phyloP scores from a whole-genome alignment of 352 stramenopile genomes.

The Pythium sp. region DNA sequence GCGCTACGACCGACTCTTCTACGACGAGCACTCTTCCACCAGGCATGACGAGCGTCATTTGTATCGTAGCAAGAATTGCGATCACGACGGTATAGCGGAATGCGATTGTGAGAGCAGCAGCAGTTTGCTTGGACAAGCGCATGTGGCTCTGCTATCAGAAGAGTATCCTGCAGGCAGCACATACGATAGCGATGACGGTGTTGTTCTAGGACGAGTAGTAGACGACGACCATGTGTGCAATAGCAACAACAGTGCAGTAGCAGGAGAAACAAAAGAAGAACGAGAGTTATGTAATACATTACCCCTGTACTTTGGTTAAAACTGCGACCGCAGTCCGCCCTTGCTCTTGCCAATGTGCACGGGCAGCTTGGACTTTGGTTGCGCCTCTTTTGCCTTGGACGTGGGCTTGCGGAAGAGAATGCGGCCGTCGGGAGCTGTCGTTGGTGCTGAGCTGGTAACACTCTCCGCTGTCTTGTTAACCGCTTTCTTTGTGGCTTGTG shows the following conservation, averaged over 20 bases:
- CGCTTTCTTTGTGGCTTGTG: slow-evolving; percentile 16
- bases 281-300: slow-evolving; percentile 5
- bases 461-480: neutral
- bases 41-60: neutral
- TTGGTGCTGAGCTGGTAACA: slow-evolving; percentile 15
- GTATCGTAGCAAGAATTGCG: neutral
- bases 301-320: slow-evolving; percentile 23
- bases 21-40: slow-evolving; percentile 3
- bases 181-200: neutral
- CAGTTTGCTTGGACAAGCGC: neutral
- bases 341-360: slow-evolving; percentile 85
- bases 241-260: neutral
- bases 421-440: slow-evolving; percentile 36
- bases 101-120: neutral
- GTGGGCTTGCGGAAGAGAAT: slow-evolving; percentile 76
- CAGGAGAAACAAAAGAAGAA: neutral
- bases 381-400: slow-evolving; percentile 20
- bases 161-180: neutral
- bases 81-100: neutral
- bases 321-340: slow-evolving; percentile 72
- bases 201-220: neutral
- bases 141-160: neutral
- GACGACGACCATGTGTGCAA: neutral
- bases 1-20: slow-evolving; percentile 17
- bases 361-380: slow-evolving; percentile 43